Base-by-base conservation (phyloP, 257 asterid genomes). In the Solanum megistacrolobum region DNA sequence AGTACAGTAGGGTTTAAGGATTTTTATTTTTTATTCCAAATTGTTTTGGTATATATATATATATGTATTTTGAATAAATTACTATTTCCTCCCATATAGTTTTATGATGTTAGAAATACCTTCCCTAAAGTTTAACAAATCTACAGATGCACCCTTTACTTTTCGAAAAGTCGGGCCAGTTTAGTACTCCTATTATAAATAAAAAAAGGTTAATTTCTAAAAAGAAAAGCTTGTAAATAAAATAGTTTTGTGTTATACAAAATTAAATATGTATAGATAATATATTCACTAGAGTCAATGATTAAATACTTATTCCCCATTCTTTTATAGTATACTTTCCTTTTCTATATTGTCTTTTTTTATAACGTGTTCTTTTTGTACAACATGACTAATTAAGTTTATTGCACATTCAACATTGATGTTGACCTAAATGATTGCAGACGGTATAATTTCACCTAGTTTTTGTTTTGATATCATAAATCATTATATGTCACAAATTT, bases 1-100 rank as follows among this genome's bases (percentile, higher is more conserved):
- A 41, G 36, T 39, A 13, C 73, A 43, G 6, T 65, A 84, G 88
- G 90, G 88, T 88, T 88, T 79, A 86, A 86, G 84, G 48, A 55
- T 18, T 55, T 55, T 55, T 20, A 11, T 60, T 31, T 23, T 81
- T 9, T 8, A 11, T 1, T 16, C 66, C 16, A 35, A 35, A 46
- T 81, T 81, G 29, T 46, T 46, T 16, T 81, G 6, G 21, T 46
- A 43, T 79, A 43, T 79, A 41, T 74, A 38, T 79, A 9, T 79
- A 25, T 55, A 7, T 62, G 16, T 11, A 65, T n/a, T 78, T 78
- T 41, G 4, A 14, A 5, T 41, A 78, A 39, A 25, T n/a, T 78
- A 41, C 36, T n/a, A 12, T 18, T 78, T 78, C 12, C 13, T 25
- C 25, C 36, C 11, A 29, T 29, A 21, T 82, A 82, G 29, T 82